A percentile compares a stretch with the other conserved stretches of the same genome.
These are phyloP conservation scores for Phytopythium boreale DNA, from an alignment of 352 stramenopile species.

Conservation along the genomic window DNA sequence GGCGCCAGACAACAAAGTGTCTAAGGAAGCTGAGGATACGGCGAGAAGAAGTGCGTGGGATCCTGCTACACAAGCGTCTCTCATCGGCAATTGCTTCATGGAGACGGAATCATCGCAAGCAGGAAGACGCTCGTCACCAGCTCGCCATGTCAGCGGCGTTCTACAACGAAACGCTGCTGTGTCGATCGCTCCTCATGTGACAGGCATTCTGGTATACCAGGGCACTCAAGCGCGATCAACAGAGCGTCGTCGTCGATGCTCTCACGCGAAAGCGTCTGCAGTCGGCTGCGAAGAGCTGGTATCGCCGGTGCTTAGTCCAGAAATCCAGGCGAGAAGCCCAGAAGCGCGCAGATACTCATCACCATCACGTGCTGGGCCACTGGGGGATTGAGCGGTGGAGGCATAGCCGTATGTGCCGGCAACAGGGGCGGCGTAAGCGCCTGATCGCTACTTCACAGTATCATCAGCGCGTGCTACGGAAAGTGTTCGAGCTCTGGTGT, in stretches of 20 bases:
- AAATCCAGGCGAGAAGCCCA: not conserved
- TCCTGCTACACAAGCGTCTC: not conserved
- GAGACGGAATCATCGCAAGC: not conserved
- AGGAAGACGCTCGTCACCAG: not conserved
- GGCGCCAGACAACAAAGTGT: not conserved
- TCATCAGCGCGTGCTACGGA: not conserved
- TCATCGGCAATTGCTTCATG: not conserved
- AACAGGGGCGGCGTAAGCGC: slow-evolving; percentile 12
- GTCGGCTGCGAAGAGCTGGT: not conserved
- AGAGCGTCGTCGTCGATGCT: not conserved
- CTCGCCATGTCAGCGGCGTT: not conserved
- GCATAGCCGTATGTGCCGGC: not conserved
- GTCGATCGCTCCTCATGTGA: not conserved
- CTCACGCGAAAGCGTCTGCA: not conserved
- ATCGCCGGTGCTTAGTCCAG: too few relatives aligned
- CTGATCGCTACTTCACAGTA: not conserved
- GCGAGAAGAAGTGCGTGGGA: not conserved
- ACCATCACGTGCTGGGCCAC: not conserved
- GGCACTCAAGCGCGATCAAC: not conserved
- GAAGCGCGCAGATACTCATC: not conserved
- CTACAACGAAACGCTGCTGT: slow-evolving; percentile 3
- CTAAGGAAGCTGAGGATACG: not conserved
- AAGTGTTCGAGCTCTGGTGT: not conserved
- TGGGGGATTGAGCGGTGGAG: not conserved
- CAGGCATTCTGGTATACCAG: not conserved